Base-by-base conservation (phyloP, 2,329 filamentous ascomycete species). In the Paraconiothyrium brasiliense region DNA sequence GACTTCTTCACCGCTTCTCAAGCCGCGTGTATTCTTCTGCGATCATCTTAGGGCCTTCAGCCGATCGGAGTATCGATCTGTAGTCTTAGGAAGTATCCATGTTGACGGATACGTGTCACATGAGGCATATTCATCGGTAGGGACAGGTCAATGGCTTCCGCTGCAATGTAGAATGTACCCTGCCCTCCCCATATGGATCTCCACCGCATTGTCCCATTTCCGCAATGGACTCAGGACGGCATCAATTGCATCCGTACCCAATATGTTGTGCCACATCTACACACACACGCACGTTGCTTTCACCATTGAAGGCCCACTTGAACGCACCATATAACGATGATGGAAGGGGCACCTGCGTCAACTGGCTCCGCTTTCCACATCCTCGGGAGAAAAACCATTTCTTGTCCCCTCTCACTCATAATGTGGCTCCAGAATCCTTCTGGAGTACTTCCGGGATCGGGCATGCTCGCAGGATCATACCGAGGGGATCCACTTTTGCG, bases 1-100 rank as follows among this genome's bases (percentile, higher is more conserved):
- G 20, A 34, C 52, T 14, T 35, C 24, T 39, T 44, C 52, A 55
- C 52, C 52, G 52, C 52, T 55, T 55, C 52, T 55, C 39, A 30
- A 35, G 11, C 7, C 35, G 2, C 14, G 39, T 30, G 10, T 54
- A 8, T 35, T 10, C 30, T 14, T 54, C 13, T 32, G 10, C 14
- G 13, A 10, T 41, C 32, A 11, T 22, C 24, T 13, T 37, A n/a
- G 20, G 30, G 30, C 10, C 14, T 39, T 24, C 27, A 7, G 14
- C 27, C 37, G 37, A 39, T 16, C 37, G 37, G 4, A 13, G 13
- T 13, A 16, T 16, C 11, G 37, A 13, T 39, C 37, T 39, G 11
- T 39, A 16, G 5, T 5, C 37, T 39, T 13, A 6, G 27, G 27
- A 30, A 30, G 27, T 30, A 30, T 2, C 27, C 27, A 30, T 6